Evolutionary conservation across 2,329 filamentous ascomycete genomes (phyloP), one percentile per base, ranked within the genome.

Genomic region (Hypoxylon sp.): DNA sequence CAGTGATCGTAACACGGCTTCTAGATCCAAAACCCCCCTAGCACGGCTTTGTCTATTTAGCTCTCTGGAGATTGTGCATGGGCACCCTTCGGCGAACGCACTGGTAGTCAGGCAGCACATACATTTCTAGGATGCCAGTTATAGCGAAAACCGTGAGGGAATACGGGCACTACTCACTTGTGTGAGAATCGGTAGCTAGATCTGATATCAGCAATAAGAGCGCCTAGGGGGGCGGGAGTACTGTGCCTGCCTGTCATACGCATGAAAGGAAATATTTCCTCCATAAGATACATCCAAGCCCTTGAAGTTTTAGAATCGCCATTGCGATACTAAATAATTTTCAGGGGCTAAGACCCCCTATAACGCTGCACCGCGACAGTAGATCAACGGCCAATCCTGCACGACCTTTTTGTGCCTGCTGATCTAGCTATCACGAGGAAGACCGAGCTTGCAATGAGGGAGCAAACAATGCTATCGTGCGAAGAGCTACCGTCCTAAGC

Each of bases 371-470:
- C 45, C 21, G 48, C 18, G 21, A 29, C 23, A 29, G 29, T 24
- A 40, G 20, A 46, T 55, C 40, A 46, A 41, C 50, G 46, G 46
- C 52, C 46, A 50, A 55, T 37, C 29, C 18, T n/a, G n/a, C 2
- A 40, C 6, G 40, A 43, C 26, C 20, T 26, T 10, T 33, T 33
- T 29, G 24, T 17, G 26, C 42, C 17, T 18, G 37, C 38, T 37
- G 26, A 46, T 10, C 31, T 26, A 23, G 18, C 23, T 13, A 27
- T 18, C 27, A 33, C 6, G 26, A 6, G 26, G 26, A 29, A 6
- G 26, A 33, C 4, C 29, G 11, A n/a, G 15, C 15, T n/a, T 9
- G 10, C 15, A 13, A n/a, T n/a, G 11, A 33, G 29, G 15, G 11
- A 33, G 6, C 11, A n/a, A n/a, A n/a, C n/a, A n/a, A n/a, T n/a